Evolutionary conservation across 805 yeast species (phyloP).

Genomic region (Ogataea chonburiensis): DNA sequence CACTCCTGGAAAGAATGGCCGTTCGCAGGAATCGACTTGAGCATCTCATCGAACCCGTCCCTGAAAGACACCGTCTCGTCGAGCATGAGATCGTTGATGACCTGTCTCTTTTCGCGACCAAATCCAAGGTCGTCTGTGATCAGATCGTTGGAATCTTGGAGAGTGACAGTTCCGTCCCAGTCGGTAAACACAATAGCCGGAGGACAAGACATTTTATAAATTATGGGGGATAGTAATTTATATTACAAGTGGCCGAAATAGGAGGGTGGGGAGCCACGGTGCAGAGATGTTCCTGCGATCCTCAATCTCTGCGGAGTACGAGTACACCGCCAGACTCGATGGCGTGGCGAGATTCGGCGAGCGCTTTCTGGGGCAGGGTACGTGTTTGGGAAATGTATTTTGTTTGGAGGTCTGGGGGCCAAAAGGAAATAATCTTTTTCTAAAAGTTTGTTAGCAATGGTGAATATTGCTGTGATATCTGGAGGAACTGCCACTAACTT

Average conservation of each 20-base stretch:
- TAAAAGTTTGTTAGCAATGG: slow-evolving; percentile 19
- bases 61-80: slow-evolving; percentile 68
- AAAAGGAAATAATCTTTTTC: not conserved
- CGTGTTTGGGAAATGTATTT: too few species aligned
- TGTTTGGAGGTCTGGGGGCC: too few species aligned
- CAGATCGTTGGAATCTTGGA: slow-evolving; percentile 92
- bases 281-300: slow-evolving; percentile 5
- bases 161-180: slow-evolving; percentile 97
- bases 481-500: slow-evolving; percentile 91
- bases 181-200: slow-evolving; percentile 89
- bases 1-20: slow-evolving; percentile 64
- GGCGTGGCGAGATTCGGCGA: too few species aligned
- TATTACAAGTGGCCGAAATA: slow-evolving; percentile 3
- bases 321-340: too few species aligned
- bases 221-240: not conserved
- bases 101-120: slow-evolving; percentile 66
- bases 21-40: slow-evolving; percentile 65
- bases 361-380: too few species aligned
- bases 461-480: slow-evolving; percentile 45
- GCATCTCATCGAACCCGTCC: slow-evolving; percentile 82
- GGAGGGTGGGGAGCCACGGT: not conserved
- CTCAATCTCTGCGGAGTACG: too few species aligned
- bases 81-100: slow-evolving; percentile 69
- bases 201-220: slow-evolving; percentile 15
- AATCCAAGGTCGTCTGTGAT: slow-evolving; percentile 88